Evolutionary conservation across 805 yeast species (phyloP), one percentile per base, ranked within the genome.

Genomic region (Yamadazyma akitaensis): DNA sequence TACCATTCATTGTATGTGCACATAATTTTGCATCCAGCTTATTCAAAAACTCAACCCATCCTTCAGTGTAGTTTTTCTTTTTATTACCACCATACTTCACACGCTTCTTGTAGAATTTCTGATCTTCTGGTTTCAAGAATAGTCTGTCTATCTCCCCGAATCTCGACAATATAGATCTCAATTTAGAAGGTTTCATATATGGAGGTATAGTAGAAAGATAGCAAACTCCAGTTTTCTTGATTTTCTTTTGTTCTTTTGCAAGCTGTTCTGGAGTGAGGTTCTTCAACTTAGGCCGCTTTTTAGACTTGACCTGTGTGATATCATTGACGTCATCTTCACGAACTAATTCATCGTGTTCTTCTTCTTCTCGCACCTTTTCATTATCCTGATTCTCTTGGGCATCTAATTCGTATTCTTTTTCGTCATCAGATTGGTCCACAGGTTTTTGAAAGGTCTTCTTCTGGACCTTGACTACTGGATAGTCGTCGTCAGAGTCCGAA

Each of bases 191-290:
- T 62, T 91, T 91, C 99, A 94, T 94, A 61, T 86, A 94, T 21
- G 99, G 99, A 0, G 99, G 99, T 9, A 94, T 79, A 42, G 84
- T 79, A 0, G 97, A 90, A 2, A 94, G 65, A 56, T 94, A 94
- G n/a, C 96, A 84, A 1, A 94, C 97, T 5, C 99, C 99, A 0
- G 96, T 84, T 56, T 79, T 82, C 50, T 76, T 80, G 32, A 79
- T 74, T 54, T 77, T 77, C 54, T 76, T 76, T 50, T 78, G 75
- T 50, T 77, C 79, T 59, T 80, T 68, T 5, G 61, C 77, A n/a
- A 82, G 62, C 51, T 80, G 79, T 39, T 76, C 76, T 7, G 83
- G 75, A 7, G 83, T 75, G 28, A 84, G 67, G 53, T 73, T 77
- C 54, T 83, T 81, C 34, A 83, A 67, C 53, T 79, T 76, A n/a